Conservation (phyloP, 2,329 filamentous ascomycete genomes). For the Colletotrichum lupini region DNA sequence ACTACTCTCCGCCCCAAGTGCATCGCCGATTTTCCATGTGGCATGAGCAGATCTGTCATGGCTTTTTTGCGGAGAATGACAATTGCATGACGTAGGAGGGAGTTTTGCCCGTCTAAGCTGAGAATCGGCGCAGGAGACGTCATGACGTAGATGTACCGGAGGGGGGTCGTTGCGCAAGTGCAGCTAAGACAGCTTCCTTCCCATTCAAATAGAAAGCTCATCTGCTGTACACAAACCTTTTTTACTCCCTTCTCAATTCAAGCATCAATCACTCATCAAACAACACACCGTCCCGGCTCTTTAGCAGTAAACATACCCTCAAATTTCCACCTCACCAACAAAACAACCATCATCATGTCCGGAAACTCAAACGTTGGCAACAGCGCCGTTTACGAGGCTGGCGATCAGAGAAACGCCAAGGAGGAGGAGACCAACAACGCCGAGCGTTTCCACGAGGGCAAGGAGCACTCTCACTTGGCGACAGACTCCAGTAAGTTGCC, state of each 20-base stretch:
- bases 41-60: slow-evolving; percentile 14
- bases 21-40: slow-evolving; percentile 28
- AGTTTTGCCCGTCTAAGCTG: slow-evolving; percentile 26
- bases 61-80: slow-evolving; percentile 32
- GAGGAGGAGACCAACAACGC: slow-evolving; percentile 57
- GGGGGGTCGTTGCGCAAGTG: slow-evolving; percentile 4
- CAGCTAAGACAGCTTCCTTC: not conserved
- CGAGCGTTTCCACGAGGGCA: slow-evolving; percentile 77
- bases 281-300: not conserved
- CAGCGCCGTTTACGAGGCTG: slow-evolving; percentile 75
- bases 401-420: slow-evolving; percentile 77
- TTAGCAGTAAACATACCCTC: not conserved
- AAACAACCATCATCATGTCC: slow-evolving; percentile 43
- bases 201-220: slow-evolving; percentile 7
- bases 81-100: slow-evolving; percentile 27
- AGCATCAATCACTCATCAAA: not conserved
- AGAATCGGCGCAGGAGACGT: slow-evolving; percentile 30
- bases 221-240: not conserved
- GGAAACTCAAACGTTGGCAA: slow-evolving; percentile 74
- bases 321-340: not conserved
- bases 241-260: not conserved
- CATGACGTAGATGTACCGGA: slow-evolving; percentile 30
- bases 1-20: not conserved
- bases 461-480: slow-evolving; percentile 73
- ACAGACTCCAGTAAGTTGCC: slow-evolving; percentile 75